Conservation (phyloP, 331 rosid genomes). For the Erythrophleum ivorense region DNA sequence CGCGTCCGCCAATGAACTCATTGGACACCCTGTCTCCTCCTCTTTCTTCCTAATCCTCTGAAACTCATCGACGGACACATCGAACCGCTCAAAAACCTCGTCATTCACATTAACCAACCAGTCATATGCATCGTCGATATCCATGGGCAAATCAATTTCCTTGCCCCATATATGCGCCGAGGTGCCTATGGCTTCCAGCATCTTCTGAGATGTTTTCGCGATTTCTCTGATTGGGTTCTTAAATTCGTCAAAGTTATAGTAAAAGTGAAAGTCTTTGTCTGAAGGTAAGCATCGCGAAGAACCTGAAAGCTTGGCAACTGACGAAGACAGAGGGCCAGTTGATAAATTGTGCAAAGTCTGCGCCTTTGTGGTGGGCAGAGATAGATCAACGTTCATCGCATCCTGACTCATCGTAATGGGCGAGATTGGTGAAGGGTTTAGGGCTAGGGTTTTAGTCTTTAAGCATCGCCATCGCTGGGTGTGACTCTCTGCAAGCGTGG, state of each 20-base stretch:
- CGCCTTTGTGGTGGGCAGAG: slow-evolving; percentile 27
- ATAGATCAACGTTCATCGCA: slow-evolving; percentile 39
- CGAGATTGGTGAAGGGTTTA: slow-evolving; percentile 4
- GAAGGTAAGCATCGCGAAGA: slow-evolving; percentile 70
- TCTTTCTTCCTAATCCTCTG: slow-evolving; percentile 55
- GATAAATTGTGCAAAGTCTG: slow-evolving; percentile 45
- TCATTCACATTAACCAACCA: slow-evolving; percentile 86
- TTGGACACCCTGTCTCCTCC: slow-evolving; percentile 46
- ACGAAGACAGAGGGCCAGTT: slow-evolving; percentile 48
- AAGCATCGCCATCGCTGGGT: slow-evolving; percentile 33
- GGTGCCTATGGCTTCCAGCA: slow-evolving; percentile 64
- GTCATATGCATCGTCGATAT: slow-evolving; percentile 77
- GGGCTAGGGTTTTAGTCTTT: slow-evolving; percentile 33
- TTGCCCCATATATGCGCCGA: slow-evolving; percentile 62
- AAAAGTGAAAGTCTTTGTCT: slow-evolving; percentile 70
- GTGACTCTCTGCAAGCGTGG: background rate
- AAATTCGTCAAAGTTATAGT: slow-evolving; percentile 71
- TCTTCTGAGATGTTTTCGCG: slow-evolving; percentile 55
- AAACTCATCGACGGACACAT: slow-evolving; percentile 65
- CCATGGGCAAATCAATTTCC: slow-evolving; percentile 60
- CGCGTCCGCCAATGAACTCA: slow-evolving; percentile 30
- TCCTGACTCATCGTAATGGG: slow-evolving; percentile 32
- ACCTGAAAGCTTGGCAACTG: slow-evolving; percentile 59
- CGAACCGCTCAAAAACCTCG: slow-evolving; percentile 72
- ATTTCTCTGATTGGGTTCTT: slow-evolving; percentile 58